These are phyloP conservation scores for Solanum lycopersicoides DNA, from an alignment of 257 asterid genomes.

Conservation along the genomic window DNA sequence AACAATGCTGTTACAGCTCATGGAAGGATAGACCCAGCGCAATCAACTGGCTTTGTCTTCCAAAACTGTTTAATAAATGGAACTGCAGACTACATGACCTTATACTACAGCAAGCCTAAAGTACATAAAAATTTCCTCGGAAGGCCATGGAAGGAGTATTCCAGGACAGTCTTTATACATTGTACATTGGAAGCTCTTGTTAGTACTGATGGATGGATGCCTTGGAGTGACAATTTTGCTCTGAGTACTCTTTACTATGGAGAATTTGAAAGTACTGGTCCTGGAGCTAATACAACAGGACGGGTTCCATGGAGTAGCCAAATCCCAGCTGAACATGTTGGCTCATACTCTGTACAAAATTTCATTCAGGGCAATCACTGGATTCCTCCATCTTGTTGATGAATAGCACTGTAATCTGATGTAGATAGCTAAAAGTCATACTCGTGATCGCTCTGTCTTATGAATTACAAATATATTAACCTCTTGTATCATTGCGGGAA, in stretches of 20 bases:
- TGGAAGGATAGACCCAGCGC: conserved; percentile 16
- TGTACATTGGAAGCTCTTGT: conserved; percentile 12
- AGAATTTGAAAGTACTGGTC: conserved; percentile 4
- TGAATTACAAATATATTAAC: background rate
- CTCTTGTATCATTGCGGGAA: background rate
- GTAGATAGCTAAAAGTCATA: background rate
- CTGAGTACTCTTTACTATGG: conserved; percentile 16
- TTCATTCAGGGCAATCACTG: conserved; percentile 16
- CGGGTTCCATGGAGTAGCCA: conserved; percentile 20
- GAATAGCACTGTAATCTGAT: background rate
- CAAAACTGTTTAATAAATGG: conserved; percentile 12
- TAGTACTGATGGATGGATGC: conserved; percentile 7
- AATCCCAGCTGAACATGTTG: conserved; percentile 9
- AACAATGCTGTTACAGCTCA: conserved; percentile 18
- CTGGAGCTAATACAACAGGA: background rate
- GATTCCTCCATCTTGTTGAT: conserved; percentile 1
- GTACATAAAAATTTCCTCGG: conserved; percentile 12
- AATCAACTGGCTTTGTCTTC: conserved; percentile 18
- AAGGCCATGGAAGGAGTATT: conserved; percentile 22
- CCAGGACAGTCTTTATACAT: conserved; percentile 8
- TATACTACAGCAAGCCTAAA: conserved; percentile 3
- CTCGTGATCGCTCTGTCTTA: background rate
- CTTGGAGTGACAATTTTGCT: conserved; percentile 10
- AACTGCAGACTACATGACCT: conserved; percentile 8
- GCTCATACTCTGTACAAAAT: conserved; percentile 9